Evolutionary conservation across 768 basidiomycete species (phyloP).

Genomic region (Ramaria rubella): DNA sequence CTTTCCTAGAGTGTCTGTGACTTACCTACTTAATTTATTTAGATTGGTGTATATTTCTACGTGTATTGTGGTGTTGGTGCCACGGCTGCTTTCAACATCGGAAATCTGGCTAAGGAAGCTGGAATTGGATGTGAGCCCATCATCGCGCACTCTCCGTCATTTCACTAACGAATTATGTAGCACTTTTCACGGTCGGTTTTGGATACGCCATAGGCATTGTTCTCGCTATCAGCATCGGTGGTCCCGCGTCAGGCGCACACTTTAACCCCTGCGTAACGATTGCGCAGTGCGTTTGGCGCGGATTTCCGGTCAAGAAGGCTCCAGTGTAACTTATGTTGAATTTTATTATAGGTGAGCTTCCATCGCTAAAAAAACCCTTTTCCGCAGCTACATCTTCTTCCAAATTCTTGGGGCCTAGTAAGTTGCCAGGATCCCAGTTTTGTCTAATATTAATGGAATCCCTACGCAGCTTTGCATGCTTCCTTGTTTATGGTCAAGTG

Average conservation of each 20-base stretch:
- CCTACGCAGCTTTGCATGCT: slow-evolving; percentile 7
- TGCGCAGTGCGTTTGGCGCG: slow-evolving; percentile 19
- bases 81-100: slow-evolving; percentile 43
- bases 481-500: slow-evolving; percentile 9
- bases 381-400: not conserved
- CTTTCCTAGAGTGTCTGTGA: not conserved
- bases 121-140: slow-evolving; percentile 45
- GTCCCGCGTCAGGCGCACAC: slow-evolving; percentile 53
- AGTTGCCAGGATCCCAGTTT: not conserved
- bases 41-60: slow-evolving; percentile 61
- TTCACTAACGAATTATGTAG: slow-evolving; percentile 26
- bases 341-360: not conserved
- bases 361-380: not conserved
- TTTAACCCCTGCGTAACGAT: slow-evolving; percentile 46
- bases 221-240: slow-evolving; percentile 48
- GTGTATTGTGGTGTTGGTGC: slow-evolving; percentile 54
- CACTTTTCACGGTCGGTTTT: slow-evolving; percentile 49
- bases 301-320: slow-evolving; percentile 21
- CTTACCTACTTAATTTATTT: not conserved
- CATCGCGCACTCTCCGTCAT: too few species aligned
- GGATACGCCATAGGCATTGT: slow-evolving; percentile 55
- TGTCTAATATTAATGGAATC: not conserved
- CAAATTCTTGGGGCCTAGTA: slow-evolving; percentile 10
- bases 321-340: slow-evolving; percentile 8
- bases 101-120: slow-evolving; percentile 33